Base-by-base conservation (phyloP, 441 rosid genomes). In the Gossypium laxum region DNA sequence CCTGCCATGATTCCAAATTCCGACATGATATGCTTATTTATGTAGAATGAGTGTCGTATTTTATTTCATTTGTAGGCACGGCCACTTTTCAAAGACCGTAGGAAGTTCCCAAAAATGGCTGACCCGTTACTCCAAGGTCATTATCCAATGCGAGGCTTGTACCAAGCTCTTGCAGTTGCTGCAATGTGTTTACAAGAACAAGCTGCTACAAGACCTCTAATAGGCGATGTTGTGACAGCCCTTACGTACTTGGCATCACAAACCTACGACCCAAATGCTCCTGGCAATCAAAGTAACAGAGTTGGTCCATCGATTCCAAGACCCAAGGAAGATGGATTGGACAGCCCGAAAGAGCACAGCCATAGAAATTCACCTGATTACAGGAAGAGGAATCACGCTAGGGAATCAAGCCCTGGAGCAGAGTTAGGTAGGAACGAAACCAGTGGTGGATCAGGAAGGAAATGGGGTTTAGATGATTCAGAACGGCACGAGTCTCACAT, bases 151-250 rank as follows among this genome's bases (percentile, higher is more conserved):
- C 89, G 98, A 79, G 98, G 97, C 50, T 76, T 93, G 11, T 93
- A 93, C 79, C 98, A 93, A 86, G 98, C 98, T 47, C 95, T 93
- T 66, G 98, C 98, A 6, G 97, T 93, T 32, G 95, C 98, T 59
- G 97, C 98, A 28, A 93, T 93, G 98, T 93, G 98, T 79, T 83
- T 93, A 72, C 98, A 93, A 76, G 98, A 93, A 74, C 97, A 93
- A 78, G 98, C 98, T 32, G 96, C 95, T 34, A 91, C 97, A 7
- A 90, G 98, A 79, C 98, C 98, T 12, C 79, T 93, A 48, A 91
- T 93, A 0, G 98, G 98, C 0, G 98, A 93, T 41, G 98, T 93
- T 45, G 98, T 93, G 71, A 93, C 98, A 2, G 98, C 98, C 22
- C 91, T 93, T 67, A 82, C 97, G 11, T 93, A 93, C 81, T 79